Conservation (phyloP, 495 filamentous ascomycete species). For the Aspergillus taichungensis region DNA sequence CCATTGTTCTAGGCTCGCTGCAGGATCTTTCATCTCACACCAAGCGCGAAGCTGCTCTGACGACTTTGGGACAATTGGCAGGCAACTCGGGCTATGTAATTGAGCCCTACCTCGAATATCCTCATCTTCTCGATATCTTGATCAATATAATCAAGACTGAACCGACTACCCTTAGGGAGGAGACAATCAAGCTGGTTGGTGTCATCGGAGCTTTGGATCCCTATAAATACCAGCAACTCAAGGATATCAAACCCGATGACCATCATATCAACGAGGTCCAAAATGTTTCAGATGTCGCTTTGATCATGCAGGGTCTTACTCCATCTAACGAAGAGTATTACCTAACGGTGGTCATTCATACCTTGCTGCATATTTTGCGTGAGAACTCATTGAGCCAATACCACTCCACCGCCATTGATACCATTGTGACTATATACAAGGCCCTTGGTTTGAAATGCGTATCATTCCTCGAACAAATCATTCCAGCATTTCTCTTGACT, state of each 20-base stretch:
- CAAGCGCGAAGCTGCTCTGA: constrained; percentile 84
- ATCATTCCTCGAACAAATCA: constrained; percentile 81
- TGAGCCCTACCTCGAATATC: constrained; percentile 89
- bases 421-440: constrained; percentile 97
- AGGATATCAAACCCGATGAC: constrained; percentile 38
- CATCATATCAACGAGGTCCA: constrained; percentile 48
- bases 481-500: constrained; percentile 84
- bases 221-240: constrained; percentile 77
- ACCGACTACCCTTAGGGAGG: constrained; percentile 73
- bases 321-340: constrained; percentile 98
- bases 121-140: constrained; percentile 80
- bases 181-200: constrained; percentile 92
- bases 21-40: constrained; percentile 83
- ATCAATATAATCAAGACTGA: constrained; percentile 91
- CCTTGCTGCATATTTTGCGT: constrained; percentile 79
- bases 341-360: constrained; percentile 94
- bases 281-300: constrained; percentile 79
- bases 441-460: constrained; percentile 93
- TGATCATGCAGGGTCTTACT: constrained; percentile 96
- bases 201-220: constrained; percentile 94
- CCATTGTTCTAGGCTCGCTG: constrained; percentile 81
- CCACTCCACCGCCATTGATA: constrained; percentile 90
- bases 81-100: constrained; percentile 97
- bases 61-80: constrained; percentile 83
- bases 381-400: constrained; percentile 81